A percentile compares a stretch with the other conserved stretches of the same genome.
These are phyloP conservation scores for Microbotryomycetes sp. DNA, from an alignment of 1,284 basidiomycete species.

Conservation along the genomic window DNA sequence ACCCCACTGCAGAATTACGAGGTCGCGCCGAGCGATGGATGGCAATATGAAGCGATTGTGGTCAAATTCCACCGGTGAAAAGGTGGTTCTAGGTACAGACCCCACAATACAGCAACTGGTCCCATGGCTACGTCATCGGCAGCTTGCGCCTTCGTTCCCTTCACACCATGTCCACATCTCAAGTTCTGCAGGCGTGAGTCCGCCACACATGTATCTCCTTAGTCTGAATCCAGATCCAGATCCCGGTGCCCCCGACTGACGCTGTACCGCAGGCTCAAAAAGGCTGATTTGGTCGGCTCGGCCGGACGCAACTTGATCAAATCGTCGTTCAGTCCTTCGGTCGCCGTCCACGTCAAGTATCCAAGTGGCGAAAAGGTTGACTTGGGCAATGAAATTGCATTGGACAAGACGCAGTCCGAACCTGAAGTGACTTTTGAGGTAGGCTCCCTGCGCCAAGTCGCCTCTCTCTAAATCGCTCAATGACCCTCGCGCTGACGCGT, in stretches of 20 bases:
- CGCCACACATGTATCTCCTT: no score
- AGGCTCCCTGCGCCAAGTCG: neutral
- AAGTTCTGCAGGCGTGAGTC: neutral
- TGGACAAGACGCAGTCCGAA: neutral
- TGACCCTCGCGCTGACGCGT: no score
- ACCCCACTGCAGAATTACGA: no score
- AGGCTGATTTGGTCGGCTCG: neutral
- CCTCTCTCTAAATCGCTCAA: no score
- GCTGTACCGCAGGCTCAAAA: neutral
- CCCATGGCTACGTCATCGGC: neutral
- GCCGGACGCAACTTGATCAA: neutral
- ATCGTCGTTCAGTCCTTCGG: neutral
- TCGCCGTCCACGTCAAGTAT: conserved; percentile 1
- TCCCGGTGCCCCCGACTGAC: no score
- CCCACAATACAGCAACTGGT: no score
- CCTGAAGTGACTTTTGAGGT: neutral
- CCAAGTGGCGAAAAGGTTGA: neutral
- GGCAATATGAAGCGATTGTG: no score
- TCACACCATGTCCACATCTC: neutral
- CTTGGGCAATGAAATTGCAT: neutral
- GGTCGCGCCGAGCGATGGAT: no score
- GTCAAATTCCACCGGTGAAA: no score
- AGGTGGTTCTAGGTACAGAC: no score
- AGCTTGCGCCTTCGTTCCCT: neutral
- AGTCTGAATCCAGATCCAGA: no score